Evolutionary conservation across 202 grass and related monocot genomes (phyloP).

Genomic region (Brachypodium distachyon): DNA sequence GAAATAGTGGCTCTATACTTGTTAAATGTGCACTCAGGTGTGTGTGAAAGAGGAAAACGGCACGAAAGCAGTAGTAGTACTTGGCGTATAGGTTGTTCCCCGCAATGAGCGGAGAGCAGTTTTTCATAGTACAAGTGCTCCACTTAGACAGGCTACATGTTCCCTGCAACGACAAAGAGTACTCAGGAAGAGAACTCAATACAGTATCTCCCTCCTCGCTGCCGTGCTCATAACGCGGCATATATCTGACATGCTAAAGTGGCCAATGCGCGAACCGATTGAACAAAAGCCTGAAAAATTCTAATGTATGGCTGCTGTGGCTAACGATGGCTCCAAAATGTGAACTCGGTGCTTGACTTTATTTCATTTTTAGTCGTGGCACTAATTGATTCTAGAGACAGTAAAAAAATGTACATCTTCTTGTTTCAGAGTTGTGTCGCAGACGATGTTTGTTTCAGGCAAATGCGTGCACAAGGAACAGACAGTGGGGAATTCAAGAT

Average conservation of each 20-base stretch:
- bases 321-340: background rate
- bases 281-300: background rate
- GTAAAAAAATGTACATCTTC: background rate
- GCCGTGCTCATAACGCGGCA: background rate
- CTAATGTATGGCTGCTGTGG: background rate
- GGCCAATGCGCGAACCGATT: background rate
- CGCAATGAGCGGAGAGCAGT: conserved; percentile 37
- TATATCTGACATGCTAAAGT: conserved; percentile 19
- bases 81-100: conserved; percentile 17
- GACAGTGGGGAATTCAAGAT: conserved; percentile 25
- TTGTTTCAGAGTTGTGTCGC: background rate
- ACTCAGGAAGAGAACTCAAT: background rate
- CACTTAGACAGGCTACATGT: conserved; percentile 30
- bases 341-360: too few species aligned
- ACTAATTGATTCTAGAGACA: too few species aligned
- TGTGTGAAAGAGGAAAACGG: background rate
- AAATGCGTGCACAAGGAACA: background rate
- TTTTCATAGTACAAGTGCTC: conserved; percentile 2
- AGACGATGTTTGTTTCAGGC: background rate
- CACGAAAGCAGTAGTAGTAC: background rate
- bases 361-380: too few species aligned
- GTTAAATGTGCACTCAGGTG: background rate
- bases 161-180: conserved; percentile 9
- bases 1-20: too few species aligned
- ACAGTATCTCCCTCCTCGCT: too few species aligned